Evolutionary conservation across 2,329 filamentous ascomycete genomes (phyloP).

Genomic region (Fusarium virguliforme): DNA sequence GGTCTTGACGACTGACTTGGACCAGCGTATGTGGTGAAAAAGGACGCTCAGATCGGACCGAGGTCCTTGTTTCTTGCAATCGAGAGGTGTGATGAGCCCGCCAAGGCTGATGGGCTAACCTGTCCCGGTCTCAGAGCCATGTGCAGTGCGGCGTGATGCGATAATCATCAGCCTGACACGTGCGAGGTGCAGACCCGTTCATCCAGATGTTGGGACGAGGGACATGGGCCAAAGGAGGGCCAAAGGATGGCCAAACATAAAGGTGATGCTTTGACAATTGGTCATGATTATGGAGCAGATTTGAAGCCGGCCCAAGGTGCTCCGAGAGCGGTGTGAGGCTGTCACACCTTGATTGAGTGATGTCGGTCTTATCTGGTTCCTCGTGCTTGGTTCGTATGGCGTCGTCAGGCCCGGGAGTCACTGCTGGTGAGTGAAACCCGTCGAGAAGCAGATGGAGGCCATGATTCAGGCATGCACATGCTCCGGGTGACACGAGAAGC

Average conservation of each 20-base stretch:
- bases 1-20: slow-evolving; percentile 1
- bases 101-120: background rate
- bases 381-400: slow-evolving; percentile 5
- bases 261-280: slow-evolving; percentile 8
- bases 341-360: slow-evolving; percentile 19
- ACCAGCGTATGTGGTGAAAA: background rate
- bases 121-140: background rate
- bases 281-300: slow-evolving; percentile 15
- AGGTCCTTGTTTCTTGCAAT: slow-evolving; percentile 5
- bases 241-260: slow-evolving; percentile 1
- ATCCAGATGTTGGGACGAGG: slow-evolving; percentile 26
- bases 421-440: slow-evolving; percentile 7
- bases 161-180: slow-evolving; percentile 19
- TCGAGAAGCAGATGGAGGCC: slow-evolving; percentile 6
- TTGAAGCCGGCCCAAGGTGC: background rate
- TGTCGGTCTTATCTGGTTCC: slow-evolving; percentile 6
- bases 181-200: slow-evolving; percentile 18
- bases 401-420: background rate
- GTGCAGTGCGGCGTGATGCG: slow-evolving; percentile 35
- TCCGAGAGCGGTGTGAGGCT: slow-evolving; percentile 19
- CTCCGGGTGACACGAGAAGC: background rate
- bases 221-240: background rate
- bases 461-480: background rate
- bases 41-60: slow-evolving; percentile 7
- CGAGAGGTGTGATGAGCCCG: background rate